Evolutionary conservation across 257 asterid species (phyloP).

Genomic region (Ligustrum vulgare): DNA sequence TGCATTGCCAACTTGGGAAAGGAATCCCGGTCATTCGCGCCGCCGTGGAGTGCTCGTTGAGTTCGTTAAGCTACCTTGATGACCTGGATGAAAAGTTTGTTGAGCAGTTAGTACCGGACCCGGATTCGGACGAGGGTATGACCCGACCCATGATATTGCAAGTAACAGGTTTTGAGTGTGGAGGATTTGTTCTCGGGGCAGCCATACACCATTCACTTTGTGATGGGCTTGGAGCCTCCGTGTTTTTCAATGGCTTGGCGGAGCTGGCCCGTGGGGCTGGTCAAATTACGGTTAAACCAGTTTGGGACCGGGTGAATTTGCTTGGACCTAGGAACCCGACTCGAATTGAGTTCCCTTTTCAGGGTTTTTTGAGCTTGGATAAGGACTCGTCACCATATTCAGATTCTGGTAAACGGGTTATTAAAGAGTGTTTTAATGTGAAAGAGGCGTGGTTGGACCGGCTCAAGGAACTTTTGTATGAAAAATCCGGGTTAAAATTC

Average conservation of each 20-base stretch:
- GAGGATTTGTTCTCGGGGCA: constrained; percentile 78
- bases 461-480: constrained; percentile 42
- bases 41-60: constrained; percentile 33
- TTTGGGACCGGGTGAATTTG: constrained; percentile 62
- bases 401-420: constrained; percentile 44
- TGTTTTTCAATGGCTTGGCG: constrained; percentile 66
- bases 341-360: constrained; percentile 51
- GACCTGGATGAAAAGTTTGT: constrained; percentile 34
- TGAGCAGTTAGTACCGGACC: constrained; percentile 57
- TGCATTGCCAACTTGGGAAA: constrained; percentile 49
- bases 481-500: constrained; percentile 53
- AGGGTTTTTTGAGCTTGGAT: constrained; percentile 50
- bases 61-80: constrained; percentile 36
- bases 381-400: constrained; percentile 34
- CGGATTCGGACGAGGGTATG: constrained; percentile 32
- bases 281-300: constrained; percentile 40
- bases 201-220: constrained; percentile 66
- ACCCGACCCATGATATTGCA: constrained; percentile 57
- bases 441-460: constrained; percentile 63
- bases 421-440: constrained; percentile 45
- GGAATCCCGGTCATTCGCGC: constrained; percentile 65
- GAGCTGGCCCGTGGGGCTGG: constrained; percentile 65
- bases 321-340: constrained; percentile 67
- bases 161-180: constrained; percentile 62
- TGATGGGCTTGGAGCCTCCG: constrained; percentile 81